phyloP scores from a whole-genome alignment of 768 basidiomycete genomes.

The Dentipellis sp. region DNA sequence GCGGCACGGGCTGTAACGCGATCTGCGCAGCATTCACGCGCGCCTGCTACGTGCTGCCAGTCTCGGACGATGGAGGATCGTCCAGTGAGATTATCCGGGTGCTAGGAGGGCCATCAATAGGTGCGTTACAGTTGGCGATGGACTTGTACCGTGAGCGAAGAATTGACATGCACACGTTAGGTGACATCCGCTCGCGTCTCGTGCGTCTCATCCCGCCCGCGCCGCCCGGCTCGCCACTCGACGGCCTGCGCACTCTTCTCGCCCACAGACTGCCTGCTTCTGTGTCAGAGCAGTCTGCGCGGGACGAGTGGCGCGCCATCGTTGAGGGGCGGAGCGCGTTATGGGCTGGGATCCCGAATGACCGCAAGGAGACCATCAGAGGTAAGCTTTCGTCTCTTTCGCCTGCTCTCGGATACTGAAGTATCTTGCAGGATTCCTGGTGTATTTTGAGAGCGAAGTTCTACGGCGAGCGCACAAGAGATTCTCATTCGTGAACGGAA shows the following conservation, averaged over 20 bases:
- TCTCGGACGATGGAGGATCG: slow-evolving; percentile 93
- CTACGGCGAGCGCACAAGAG: slow-evolving; percentile 87
- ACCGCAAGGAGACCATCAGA: slow-evolving; percentile 86
- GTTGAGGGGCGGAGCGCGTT: slow-evolving; percentile 78
- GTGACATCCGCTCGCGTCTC: slow-evolving; percentile 83
- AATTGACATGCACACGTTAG: slow-evolving; percentile 25
- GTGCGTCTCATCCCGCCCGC: slow-evolving; percentile 77
- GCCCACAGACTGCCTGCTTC: slow-evolving; percentile 69
- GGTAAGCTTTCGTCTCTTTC: slow-evolving; percentile 34
- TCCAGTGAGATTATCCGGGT: slow-evolving; percentile 93
- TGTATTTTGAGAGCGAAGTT: slow-evolving; percentile 84
- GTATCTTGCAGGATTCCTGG: slow-evolving; percentile 69
- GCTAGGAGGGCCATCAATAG: slow-evolving; percentile 79
- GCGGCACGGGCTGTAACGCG: slow-evolving; percentile 91
- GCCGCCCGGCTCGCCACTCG: slow-evolving; percentile 46
- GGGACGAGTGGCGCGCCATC: slow-evolving; percentile 87
- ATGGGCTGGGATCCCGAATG: slow-evolving; percentile 82
- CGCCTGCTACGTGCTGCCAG: slow-evolving; percentile 80
- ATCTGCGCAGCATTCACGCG: slow-evolving; percentile 78
- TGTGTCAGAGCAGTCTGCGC: slow-evolving; percentile 63
- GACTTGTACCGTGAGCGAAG: not conserved
- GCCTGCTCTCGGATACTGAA: not conserved
- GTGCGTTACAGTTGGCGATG: slow-evolving; percentile 30
- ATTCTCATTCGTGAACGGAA: slow-evolving; percentile 89
- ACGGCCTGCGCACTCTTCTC: slow-evolving; percentile 68